Evolutionary conservation across 148 eudicot species (phyloP).

Genomic region (Vaccinium vitisidaea): DNA sequence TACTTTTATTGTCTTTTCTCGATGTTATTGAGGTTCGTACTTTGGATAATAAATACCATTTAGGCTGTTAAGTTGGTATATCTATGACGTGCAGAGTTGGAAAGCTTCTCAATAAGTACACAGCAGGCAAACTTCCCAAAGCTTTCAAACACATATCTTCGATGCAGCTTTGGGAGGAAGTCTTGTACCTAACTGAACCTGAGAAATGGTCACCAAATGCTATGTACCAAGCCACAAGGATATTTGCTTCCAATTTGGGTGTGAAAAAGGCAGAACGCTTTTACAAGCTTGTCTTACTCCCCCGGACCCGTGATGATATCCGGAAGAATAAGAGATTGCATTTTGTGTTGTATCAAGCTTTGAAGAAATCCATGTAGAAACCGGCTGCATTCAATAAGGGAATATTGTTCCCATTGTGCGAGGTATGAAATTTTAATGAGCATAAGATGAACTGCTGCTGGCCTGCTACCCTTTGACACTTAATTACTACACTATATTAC

Average conservation of each 20-base stretch:
- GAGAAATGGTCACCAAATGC: constrained; percentile 93
- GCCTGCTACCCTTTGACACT: background rate
- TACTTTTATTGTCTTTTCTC: constrained; percentile 38
- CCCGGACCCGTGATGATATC: constrained; percentile 80
- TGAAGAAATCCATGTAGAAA: constrained; percentile 81
- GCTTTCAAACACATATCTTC: constrained; percentile 76
- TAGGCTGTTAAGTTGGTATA: background rate
- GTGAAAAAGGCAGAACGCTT: constrained; percentile 76
- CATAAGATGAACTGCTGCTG: background rate
- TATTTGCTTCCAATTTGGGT: constrained; percentile 87
- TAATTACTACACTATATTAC: background rate
- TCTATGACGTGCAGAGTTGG: constrained; percentile 59
- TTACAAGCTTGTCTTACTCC: constrained; percentile 81
- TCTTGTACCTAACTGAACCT: constrained; percentile 83
- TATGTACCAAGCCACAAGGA: constrained; percentile 83
- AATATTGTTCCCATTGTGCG: constrained; percentile 76
- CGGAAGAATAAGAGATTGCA: constrained; percentile 80
- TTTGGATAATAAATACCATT: background rate
- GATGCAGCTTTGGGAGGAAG: constrained; percentile 72
- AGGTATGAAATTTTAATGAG: constrained; percentile 45
- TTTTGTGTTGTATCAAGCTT: constrained; percentile 62
- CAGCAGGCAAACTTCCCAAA: constrained; percentile 79
- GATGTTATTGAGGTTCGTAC: background rate
- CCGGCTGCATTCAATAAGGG: constrained; percentile 98
- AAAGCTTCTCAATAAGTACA: constrained; percentile 64